Conservation (phyloP, 257 asterid genomes). For the Capsicum pubescens region DNA sequence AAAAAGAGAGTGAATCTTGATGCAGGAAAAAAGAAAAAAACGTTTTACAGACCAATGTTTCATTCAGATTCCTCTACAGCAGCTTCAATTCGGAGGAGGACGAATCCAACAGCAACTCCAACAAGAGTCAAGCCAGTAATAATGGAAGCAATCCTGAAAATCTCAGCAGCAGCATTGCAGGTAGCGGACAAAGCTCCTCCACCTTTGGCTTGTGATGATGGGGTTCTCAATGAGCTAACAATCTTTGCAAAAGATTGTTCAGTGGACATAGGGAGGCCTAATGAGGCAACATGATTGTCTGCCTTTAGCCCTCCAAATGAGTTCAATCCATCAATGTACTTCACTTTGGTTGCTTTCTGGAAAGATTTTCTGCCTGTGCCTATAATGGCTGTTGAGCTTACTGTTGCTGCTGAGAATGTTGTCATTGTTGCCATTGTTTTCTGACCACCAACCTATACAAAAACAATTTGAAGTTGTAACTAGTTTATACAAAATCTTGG, state of each 20-base stretch:
- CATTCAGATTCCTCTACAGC: constrained; percentile 69
- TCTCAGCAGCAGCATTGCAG: constrained; percentile 68
- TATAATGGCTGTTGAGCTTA: constrained; percentile 46
- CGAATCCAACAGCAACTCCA: constrained; percentile 92
- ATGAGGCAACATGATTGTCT: constrained; percentile 55
- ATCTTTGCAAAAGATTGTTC: constrained; percentile 72
- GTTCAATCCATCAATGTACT: constrained; percentile 67
- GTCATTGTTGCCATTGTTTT: constrained; percentile 59
- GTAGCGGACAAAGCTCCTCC: constrained; percentile 66
- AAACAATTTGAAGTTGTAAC: constrained; percentile 7
- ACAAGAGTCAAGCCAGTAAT: constrained; percentile 62
- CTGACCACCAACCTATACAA: constrained; percentile 39
- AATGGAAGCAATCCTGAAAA: constrained; percentile 77
- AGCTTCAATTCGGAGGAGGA: constrained; percentile 83
- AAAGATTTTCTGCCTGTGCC: constrained; percentile 43
- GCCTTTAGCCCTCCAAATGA: constrained; percentile 91
- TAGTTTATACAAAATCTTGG: neutral
- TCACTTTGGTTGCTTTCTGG: constrained; percentile 50
- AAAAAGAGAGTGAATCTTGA: constrained; percentile 31
- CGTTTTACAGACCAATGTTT: constrained; percentile 32
- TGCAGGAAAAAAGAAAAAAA: constrained; percentile 36
- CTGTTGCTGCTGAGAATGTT: constrained; percentile 50
- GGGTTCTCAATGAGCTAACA: constrained; percentile 54
- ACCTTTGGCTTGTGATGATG: constrained; percentile 42
- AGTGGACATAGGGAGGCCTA: constrained; percentile 67